Percentiles rank a stretch among this genome's conserved stretches.
phyloP scores from a whole-genome alignment of 306 rosid species.

The Prinsepia uniflora region DNA sequence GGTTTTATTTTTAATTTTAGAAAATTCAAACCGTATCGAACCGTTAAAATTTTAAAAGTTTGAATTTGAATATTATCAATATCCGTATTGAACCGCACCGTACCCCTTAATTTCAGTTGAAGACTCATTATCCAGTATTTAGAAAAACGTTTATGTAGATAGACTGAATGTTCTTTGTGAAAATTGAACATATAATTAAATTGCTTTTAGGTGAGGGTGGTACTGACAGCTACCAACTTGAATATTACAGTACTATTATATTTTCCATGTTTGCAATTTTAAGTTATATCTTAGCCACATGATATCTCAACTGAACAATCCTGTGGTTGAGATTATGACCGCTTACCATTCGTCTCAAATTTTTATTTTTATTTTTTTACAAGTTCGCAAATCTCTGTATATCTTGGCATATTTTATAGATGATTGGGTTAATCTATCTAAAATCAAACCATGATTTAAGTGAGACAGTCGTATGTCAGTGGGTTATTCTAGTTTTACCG shows the following conservation, averaged over 20 bases:
- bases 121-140: background rate
- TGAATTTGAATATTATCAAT: too few relatives aligned
- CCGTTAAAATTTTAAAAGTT: too few relatives aligned
- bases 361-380: too few relatives aligned
- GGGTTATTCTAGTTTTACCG: too few relatives aligned
- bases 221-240: constrained; percentile 33
- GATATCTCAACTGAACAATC: constrained; percentile 16
- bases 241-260: background rate
- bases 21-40: too few relatives aligned
- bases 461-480: too few relatives aligned
- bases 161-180: background rate
- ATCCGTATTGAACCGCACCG: too few relatives aligned
- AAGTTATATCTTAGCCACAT: background rate
- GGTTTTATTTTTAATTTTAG: too few relatives aligned
- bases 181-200: constrained; percentile 10
- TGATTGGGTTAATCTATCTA: too few relatives aligned
- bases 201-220: constrained; percentile 26
- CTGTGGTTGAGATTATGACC: background rate
- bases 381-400: background rate
- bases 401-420: too few relatives aligned
- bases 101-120: constrained; percentile 8
- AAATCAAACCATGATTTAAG: too few relatives aligned
- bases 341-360: constrained; percentile 19
- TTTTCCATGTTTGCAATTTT: constrained; percentile 11
- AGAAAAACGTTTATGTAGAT: background rate